A percentile compares a stretch with the other conserved stretches of the same genome.
These are phyloP conservation scores for Curvularia spicifera DNA, from an alignment of 2,329 filamentous ascomycete species.

Conservation along the genomic window DNA sequence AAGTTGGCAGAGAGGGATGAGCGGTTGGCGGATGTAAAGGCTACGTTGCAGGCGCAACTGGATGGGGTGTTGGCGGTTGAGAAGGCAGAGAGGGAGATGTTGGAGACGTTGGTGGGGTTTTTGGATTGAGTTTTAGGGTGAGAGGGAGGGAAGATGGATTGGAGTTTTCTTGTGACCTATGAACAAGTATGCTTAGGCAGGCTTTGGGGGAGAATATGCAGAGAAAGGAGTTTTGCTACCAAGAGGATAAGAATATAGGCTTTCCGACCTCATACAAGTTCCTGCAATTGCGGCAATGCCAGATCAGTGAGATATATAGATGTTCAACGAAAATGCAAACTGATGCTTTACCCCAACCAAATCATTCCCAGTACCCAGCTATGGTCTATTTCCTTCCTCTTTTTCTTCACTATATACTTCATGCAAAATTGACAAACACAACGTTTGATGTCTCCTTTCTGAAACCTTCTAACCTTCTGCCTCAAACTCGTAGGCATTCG, in stretches of 20 bases:
- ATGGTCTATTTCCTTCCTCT: not conserved
- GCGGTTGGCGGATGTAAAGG: slow-evolving; percentile 65
- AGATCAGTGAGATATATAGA: not conserved
- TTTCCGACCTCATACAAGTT: not conserved
- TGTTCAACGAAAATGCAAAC: not conserved
- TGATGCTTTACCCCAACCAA: not conserved
- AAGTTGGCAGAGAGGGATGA: slow-evolving; percentile 73
- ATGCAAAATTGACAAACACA: not conserved
- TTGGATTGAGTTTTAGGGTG: slow-evolving; percentile 22
- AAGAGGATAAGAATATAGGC: not conserved
- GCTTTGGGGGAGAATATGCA: not conserved
- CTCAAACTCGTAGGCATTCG: slow-evolving; percentile 85
- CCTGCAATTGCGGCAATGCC: not conserved
- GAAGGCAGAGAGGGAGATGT: slow-evolving; percentile 67
- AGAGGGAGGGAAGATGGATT: not conserved
- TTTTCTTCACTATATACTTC: not conserved
- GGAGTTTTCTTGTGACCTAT: not conserved
- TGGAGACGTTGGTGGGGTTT: slow-evolving; percentile 61
- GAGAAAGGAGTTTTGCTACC: not conserved
- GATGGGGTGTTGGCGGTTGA: slow-evolving; percentile 62
- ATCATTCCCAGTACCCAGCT: not conserved
- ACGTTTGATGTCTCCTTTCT: not conserved
- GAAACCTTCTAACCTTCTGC: slow-evolving; percentile 40
- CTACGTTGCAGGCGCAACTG: slow-evolving; percentile 73
- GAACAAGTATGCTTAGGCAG: not conserved